Percentiles rank a stretch among this genome's conserved stretches.
Evolutionary conservation across 306 rosid genomes (phyloP).

Genomic region (Macrotyloma uniflorum): DNA sequence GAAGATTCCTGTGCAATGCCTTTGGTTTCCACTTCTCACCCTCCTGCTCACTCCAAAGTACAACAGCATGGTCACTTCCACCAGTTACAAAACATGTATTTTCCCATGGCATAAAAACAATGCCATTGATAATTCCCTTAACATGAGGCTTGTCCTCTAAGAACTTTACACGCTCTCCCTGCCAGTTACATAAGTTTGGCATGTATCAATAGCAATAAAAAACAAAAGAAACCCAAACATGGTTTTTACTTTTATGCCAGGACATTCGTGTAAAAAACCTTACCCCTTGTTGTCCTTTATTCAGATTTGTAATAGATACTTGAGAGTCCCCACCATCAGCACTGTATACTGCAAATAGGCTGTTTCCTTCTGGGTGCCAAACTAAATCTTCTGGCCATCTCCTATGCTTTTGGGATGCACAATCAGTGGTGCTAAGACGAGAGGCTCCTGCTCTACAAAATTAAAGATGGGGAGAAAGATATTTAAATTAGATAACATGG

Average conservation of each 20-base stretch:
- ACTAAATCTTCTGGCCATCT: conserved; percentile 96
- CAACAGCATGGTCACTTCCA: conserved; percentile 92
- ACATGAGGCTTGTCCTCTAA: conserved; percentile 83
- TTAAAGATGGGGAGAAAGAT: conserved; percentile 14
- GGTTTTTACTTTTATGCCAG: conserved; percentile 24
- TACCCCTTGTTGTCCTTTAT: conserved; percentile 69
- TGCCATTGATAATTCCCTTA: conserved; percentile 88
- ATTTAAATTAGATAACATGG: conserved; percentile 20
- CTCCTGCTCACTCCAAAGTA: conserved; percentile 80
- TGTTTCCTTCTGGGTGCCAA: conserved; percentile 91
- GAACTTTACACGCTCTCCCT: conserved; percentile 77
- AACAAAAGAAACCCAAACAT: conserved; percentile 25
- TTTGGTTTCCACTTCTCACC: conserved; percentile 82
- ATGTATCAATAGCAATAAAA: conserved; percentile 26
- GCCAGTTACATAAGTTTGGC: conserved; percentile 46
- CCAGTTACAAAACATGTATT: conserved; percentile 76
- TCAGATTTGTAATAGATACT: conserved; percentile 69
- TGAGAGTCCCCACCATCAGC: conserved; percentile 93
- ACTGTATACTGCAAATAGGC: conserved; percentile 75
- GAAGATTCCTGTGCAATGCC: conserved; percentile 75
- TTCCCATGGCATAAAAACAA: conserved; percentile 88
- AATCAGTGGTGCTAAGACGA: conserved; percentile 67
- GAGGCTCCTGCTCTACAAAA: conserved; percentile 81
- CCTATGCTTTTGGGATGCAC: conserved; percentile 69
- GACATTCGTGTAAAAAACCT: conserved; percentile 43